Evolutionary conservation across 768 basidiomycete species (phyloP).

Genomic region (Calvatia gigantea): DNA sequence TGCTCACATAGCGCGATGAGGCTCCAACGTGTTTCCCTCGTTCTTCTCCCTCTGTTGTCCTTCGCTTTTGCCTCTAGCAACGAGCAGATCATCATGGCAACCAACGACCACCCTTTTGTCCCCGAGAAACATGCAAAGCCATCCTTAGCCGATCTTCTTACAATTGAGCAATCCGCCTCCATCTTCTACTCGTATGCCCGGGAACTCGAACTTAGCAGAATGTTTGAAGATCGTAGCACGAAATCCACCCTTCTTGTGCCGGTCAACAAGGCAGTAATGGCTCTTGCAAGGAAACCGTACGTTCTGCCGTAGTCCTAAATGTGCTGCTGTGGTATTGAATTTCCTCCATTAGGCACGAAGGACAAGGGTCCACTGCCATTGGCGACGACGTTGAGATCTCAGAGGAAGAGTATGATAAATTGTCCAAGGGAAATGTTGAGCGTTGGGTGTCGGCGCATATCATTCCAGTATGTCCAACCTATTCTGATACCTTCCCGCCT

Average conservation of each 20-base stretch:
- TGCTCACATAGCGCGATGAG: conserved; percentile 27
- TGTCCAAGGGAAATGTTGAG: conserved; percentile 64
- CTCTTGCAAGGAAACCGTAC: conserved; percentile 77
- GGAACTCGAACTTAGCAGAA: conserved; percentile 57
- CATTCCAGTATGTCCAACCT: conserved; percentile 56
- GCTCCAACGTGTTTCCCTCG: conserved; percentile 25
- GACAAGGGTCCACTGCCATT: conserved; percentile 30
- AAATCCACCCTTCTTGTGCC: conserved; percentile 71
- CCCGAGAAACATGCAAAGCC: conserved; percentile 46
- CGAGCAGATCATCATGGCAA: conserved; percentile 32
- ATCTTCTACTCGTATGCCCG: conserved; percentile 86
- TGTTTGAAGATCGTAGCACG: conserved; percentile 36
- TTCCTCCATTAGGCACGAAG: conserved; percentile 50
- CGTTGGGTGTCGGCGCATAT: conserved; percentile 83
- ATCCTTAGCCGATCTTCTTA: conserved; percentile 71
- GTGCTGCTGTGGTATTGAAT: background rate
- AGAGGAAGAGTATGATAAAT: conserved; percentile 61
- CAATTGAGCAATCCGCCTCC: conserved; percentile 68
- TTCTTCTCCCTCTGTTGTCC: conserved; percentile 28
- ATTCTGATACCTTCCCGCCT: background rate
- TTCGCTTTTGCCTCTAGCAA: conserved; percentile 24
- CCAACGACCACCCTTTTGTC: conserved; percentile 15
- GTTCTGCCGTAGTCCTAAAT: conserved; percentile 22
- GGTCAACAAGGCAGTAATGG: conserved; percentile 86
- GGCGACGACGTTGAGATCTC: conserved; percentile 53